Evolutionary conservation across 352 stramenopile genomes (phyloP), one percentile per base, ranked within the genome.

Genomic region (Ophiocytium majus): DNA sequence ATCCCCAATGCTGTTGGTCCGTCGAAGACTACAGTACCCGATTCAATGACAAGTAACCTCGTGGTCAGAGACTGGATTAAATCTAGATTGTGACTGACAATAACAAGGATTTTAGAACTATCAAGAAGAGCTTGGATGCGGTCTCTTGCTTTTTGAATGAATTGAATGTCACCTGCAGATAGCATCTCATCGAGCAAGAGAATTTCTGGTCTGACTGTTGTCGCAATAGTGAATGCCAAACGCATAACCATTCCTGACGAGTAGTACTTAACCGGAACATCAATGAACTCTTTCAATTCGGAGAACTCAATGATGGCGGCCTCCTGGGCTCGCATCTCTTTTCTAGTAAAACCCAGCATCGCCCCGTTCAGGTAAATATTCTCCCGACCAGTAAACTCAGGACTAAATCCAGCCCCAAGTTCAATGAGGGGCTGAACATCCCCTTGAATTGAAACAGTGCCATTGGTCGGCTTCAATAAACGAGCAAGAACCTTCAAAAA

Each of bases 201-300:
- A 76, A 79, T 50, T 50, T 79, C 74, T 76, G 74, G 74, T 76
- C n/a, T 50, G n/a, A 79, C 14, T 14, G 14, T 14, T 79, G 74
- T n/a, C 17, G 74, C 74, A 79, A 79, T 74, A 19, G 74, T 19
- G n/a, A 79, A 79, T 17, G 17, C 74, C 17, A 79, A n/a, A 63
- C 74, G 74, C 74, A 79, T n/a, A 63, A 17, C 19, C 31, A 63
- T 14, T 50, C 74, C 74, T 76, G 28, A 76, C 14, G 28, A 76
- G 35, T 79, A 79, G 28, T n/a, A 23, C 35, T 79, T 79, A 23
- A 79, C 74, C 17, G 74, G 74, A 19, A n/a, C n/a, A 79, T 79
- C 74, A 76, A 79, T 79, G 35, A 76, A 79, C n/a, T n/a, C 17
- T 79, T 79, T n/a, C 17, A 79, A 19, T 76, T n/a, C 74, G n/a